Evolutionary conservation across 495 filamentous ascomycete species (phyloP), one percentile per base, ranked within the genome.

Genomic region (Aspergillus olivimuriae): DNA sequence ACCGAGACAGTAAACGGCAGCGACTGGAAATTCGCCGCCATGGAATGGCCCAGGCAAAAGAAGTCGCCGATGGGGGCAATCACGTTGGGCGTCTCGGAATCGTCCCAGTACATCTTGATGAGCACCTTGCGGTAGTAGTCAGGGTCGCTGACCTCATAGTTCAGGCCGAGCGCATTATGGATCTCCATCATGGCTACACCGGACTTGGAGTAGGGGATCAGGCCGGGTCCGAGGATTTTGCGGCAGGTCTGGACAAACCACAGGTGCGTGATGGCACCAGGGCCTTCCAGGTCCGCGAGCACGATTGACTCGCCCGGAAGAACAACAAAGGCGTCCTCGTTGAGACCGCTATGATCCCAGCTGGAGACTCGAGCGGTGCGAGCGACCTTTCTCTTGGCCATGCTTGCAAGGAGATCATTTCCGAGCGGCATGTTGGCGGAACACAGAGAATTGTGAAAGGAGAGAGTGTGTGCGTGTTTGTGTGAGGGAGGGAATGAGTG

Each of bases 61-160:
- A 55, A 55, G 23, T 55, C 52, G 2, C 51, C 52, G 26, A 55
- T 44, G 0, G 52, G 52, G 1, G 52, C 52, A 4, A 55, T 34
- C 5, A 55, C 52, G 30, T 43, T 55, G 5, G 52, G 52, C 4
- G 52, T 55, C 36, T 39, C 22, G 2, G 43, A 39, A 19, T 36
- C 43, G 19, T 46, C 43, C 43, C 43, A 56, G 37, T 56, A 56
- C 50, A 56, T 56, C 44, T 50, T 50, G 35, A 56, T 50, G 14
- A 56, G 46, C 21, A 56, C 50, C 31, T 56, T 56, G 42, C 53
- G 53, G 32, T 56, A 56, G 53, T 56, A 56, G 46, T 56, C 49
- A 2, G 53, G 53, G 34, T 56, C 53, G 21, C 35, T 56, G 34
- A 38, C 14, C 39, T 56, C 53, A 26, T 56, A 52, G 41, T 53